A percentile compares a stretch with the other conserved stretches of the same genome.
These are phyloP conservation scores for Amoebophrya sp. DNA, from an alignment of 169 alveolate species.

Conservation along the genomic window DNA sequence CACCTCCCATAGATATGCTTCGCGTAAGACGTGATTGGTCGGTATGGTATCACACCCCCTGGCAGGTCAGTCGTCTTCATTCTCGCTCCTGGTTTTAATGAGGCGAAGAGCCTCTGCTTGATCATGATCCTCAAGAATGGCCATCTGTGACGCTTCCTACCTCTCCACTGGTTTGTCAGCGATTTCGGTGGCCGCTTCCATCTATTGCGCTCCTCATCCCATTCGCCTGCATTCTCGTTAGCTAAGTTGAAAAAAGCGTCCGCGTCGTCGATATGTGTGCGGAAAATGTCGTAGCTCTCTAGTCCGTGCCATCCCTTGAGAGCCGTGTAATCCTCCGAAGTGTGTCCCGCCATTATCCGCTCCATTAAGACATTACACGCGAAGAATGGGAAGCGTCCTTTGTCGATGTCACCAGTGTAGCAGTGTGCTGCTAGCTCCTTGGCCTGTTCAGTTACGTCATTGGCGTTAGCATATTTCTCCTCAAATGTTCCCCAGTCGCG, in stretches of 20 bases:
- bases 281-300: background rate
- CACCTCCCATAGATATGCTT: background rate
- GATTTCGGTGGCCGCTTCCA: too few relatives aligned
- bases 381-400: background rate
- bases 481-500: too few relatives aligned
- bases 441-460: background rate
- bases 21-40: conserved; percentile 16
- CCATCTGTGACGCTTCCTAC: background rate
- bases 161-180: too few relatives aligned
- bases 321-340: background rate
- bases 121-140: background rate
- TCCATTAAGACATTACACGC: background rate
- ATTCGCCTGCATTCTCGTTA: too few relatives aligned
- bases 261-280: too few relatives aligned
- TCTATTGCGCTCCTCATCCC: too few relatives aligned
- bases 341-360: background rate
- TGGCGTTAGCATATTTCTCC: background rate
- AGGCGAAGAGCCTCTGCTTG: background rate
- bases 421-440: background rate
- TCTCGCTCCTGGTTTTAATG: background rate
- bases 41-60: background rate
- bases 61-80: background rate
- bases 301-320: background rate
- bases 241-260: too few relatives aligned
- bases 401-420: background rate